Evolutionary conservation across 768 basidiomycete genomes (phyloP), one percentile per base, ranked within the genome.

Genomic region (Vararia minispora): DNA sequence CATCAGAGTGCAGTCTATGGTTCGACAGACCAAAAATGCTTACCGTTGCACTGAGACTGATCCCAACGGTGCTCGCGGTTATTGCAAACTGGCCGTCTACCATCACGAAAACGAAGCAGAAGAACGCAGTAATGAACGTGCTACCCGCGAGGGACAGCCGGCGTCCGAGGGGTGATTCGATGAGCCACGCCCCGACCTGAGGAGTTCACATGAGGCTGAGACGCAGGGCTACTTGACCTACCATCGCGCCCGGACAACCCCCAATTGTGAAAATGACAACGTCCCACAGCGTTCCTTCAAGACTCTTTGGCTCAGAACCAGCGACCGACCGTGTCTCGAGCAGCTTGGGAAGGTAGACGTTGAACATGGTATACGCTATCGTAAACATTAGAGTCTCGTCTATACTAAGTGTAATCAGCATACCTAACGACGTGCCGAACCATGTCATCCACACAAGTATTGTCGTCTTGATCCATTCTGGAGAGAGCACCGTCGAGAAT

Each of bases 341-440:
- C 9, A 91, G 62, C 52, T 87, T 92, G 0, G 90, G 90, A 14
- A 91, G 68, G 53, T 75, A 94, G 20, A 90, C 86, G 52, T 92
- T 94, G 59, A 94, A 92, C 79, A 94, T 89, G 2, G 86, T 90
- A 51, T 78, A 89, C 0, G 76, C 83, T 85, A 23, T 22, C 6
- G 17, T 30, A 27, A 33, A 39, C 12, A 43, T 17, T n/a, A 29
- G 28, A 27, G 17, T 12, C 17, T 32, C 34, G 28, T 11, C 32
- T 27, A 26, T 3, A 3, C 35, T 17, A 11, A 29, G 12, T 30
- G 39, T 33, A 10, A 52, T 18, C 5, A 17, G 51, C 77, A 37
- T 44, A 81, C 86, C 89, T 13, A 89, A 65, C 1, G 81, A 70
- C 74, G 88, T 82, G 1, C 69, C 58, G 40, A 68, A 72, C 90